Percentiles rank a stretch among this genome's conserved stretches.
Evolutionary conservation across 306 rosid genomes (phyloP).

Genomic region (Citrullus colocynthis): DNA sequence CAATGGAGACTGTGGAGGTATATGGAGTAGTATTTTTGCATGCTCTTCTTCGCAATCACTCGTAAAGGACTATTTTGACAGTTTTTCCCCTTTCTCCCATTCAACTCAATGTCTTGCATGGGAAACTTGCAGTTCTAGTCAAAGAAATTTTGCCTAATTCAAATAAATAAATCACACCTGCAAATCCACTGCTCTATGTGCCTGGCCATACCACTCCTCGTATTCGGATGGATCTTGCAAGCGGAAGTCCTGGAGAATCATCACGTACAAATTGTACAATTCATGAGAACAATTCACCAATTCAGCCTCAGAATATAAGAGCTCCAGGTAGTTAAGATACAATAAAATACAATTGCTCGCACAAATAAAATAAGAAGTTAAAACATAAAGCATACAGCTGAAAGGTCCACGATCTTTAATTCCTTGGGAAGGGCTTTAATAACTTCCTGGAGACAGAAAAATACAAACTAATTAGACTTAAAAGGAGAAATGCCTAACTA

Average conservation of each 20-base stretch:
- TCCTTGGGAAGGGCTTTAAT: constrained; percentile 69
- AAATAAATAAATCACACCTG: constrained; percentile 29
- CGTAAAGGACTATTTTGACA: neutral
- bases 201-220: constrained; percentile 92
- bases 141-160: neutral
- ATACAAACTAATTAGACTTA: neutral
- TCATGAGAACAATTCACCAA: constrained; percentile 1
- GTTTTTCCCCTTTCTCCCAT: neutral
- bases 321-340: neutral
- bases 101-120: neutral
- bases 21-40: neutral
- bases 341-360: neutral
- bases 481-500: neutral
- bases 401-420: constrained; percentile 96
- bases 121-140: neutral
- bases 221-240: constrained; percentile 69
- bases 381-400: constrained; percentile 55
- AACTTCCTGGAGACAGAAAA: constrained; percentile 53
- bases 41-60: neutral
- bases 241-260: constrained; percentile 69
- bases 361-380: neutral
- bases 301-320: neutral
- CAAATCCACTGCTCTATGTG: constrained; percentile 68
- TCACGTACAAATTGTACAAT: neutral
- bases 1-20: neutral